These are phyloP conservation scores for Pythium brachiatum DNA, from an alignment of 352 stramenopile genomes.

Conservation along the genomic window DNA sequence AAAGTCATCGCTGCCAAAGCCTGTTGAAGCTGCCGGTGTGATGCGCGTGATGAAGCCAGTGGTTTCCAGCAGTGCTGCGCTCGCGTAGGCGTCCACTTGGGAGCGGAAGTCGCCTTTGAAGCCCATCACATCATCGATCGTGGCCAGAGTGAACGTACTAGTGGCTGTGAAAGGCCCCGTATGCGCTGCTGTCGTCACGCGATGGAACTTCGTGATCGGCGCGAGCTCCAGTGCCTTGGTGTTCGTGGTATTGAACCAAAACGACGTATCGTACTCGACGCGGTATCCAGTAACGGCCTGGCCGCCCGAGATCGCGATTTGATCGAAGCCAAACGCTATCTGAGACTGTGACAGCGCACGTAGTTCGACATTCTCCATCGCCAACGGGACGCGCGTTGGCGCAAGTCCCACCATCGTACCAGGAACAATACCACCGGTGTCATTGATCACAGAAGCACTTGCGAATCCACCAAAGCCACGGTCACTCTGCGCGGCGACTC, in stretches of 20 bases:
- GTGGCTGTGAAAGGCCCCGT: slow-evolving; percentile 60
- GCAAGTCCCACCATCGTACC: slow-evolving; percentile 25
- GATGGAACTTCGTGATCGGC: slow-evolving; percentile 44
- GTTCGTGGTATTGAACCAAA: slow-evolving; percentile 28
- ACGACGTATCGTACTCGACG: slow-evolving; percentile 45
- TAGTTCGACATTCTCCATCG: slow-evolving; percentile 44
- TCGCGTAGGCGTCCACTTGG: slow-evolving; percentile 52
- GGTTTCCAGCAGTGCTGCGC: slow-evolving; percentile 26
- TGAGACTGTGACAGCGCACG: slow-evolving; percentile 34
- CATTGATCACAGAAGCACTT: slow-evolving; percentile 16
- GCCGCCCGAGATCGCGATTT: slow-evolving; percentile 54
- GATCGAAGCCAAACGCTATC: slow-evolving; percentile 61
- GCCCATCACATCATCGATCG: slow-evolving; percentile 33
- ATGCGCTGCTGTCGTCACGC: slow-evolving; percentile 66
- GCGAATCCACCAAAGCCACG: slow-evolving; percentile 73
- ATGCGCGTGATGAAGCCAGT: slow-evolving; percentile 54
- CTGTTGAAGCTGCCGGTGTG: slow-evolving; percentile 29
- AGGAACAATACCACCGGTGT: slow-evolving; percentile 1
- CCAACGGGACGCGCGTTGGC: slow-evolving; percentile 50
- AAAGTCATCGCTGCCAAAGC: slow-evolving; percentile 39
- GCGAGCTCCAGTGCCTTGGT: slow-evolving; percentile 25
- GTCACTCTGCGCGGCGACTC: slow-evolving; percentile 83
- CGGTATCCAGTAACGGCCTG: slow-evolving; percentile 53
- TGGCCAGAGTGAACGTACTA: slow-evolving; percentile 66
- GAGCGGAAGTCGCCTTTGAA: slow-evolving; percentile 48